Base-by-base conservation (phyloP, 75 land plant genomes). In the Azolla pinnata region DNA sequence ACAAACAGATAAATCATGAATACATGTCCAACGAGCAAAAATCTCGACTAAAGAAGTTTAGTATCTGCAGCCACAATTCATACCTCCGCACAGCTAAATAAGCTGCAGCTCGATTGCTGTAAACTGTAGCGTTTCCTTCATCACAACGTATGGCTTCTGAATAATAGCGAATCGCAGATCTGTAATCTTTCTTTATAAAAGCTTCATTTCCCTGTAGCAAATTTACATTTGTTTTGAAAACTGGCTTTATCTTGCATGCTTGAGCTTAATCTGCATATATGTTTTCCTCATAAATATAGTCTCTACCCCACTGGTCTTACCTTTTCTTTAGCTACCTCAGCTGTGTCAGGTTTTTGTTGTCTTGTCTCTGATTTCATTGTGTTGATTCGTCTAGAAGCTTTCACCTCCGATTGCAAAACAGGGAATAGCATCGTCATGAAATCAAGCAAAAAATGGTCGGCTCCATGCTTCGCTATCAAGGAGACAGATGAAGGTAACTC, bases 51-150 rank as follows among this genome's bases (percentile, higher is more conserved):
- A n/a, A 38, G 18, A 3, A 61, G 40, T 35, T 5, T 5, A 5
- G 12, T 5, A 5, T 12, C 40, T 5, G 40, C 49, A 29, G 28
- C 28, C 29, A 38, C 20, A 56, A 19, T 35, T 57, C 50, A 30
- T 79, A 89, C 98, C 87, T 79, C 33, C 85, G 75, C 29, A 77
- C 40, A 42, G 81, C 89, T 31, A 93, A 76, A 67, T 89, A 79
- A 31, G 96, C 98, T 73, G 86, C 90, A 69, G 90, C 96, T 33
- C 98, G 74, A 52, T 93, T 93, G 56, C 81, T 88, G 68, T 85
- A 93, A 60, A 89, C 88, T 7, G 98, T 88, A 44, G 95, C 82
- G 74, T 70, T 88, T 38, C 68, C 67, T 25, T 75, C 67, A 74
- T 67, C 78, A 19, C 81, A 63, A 62, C 75, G 84, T 50, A 93